Base-by-base conservation (phyloP, 768 basidiomycete genomes). In the Phaeotremella skinneri region DNA sequence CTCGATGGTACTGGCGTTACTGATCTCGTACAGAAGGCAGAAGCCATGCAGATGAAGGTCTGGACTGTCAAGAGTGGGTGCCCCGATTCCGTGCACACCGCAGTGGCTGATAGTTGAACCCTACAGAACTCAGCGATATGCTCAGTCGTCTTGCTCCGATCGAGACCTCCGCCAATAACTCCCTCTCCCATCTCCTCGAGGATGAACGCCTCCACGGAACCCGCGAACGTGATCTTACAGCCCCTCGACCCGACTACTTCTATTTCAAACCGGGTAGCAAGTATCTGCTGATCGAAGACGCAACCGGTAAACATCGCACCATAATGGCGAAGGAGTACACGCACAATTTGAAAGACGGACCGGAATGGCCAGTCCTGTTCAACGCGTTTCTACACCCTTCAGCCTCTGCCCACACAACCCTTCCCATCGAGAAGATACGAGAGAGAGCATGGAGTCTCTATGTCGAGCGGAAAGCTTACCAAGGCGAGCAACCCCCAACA, bases 201-300 rank as follows among this genome's bases (percentile, higher is more conserved):
- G 86, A 87, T 20, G 96, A 98, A 74, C 86, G 85, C 61, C 76
- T 89, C 41, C 85, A 90, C 63, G 96, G 96, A 47, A 88, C 85
- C 1, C 86, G 85, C 17, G 96, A 99, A 79, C 89, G 94, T 47
- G 96, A 99, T 78, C 87, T 90, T 0, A 86, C 84, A 20, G 89
- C 92, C 62, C 89, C 84, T 62, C 85, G 92, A 50, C 86, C 88
- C 63, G 91, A 93, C 76, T 90, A 85, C 71, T 84, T 83, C 56
- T 99, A 98, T 75, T 98, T 98, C 76, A 78, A 83, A 17, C 84
- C 85, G 41, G 81, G 82, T 41, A 84, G 82, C 52, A 86, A 83
- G 71, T 97, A 91, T 73, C 82, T 97, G 45, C 82, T 98, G 43
- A 83, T 97, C n/a, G 93, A 98, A 75, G 94, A 98, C 69, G 82